Evolutionary conservation across 495 filamentous ascomycete species (phyloP).

Genomic region (Hyaloscypha hepaticicola): DNA sequence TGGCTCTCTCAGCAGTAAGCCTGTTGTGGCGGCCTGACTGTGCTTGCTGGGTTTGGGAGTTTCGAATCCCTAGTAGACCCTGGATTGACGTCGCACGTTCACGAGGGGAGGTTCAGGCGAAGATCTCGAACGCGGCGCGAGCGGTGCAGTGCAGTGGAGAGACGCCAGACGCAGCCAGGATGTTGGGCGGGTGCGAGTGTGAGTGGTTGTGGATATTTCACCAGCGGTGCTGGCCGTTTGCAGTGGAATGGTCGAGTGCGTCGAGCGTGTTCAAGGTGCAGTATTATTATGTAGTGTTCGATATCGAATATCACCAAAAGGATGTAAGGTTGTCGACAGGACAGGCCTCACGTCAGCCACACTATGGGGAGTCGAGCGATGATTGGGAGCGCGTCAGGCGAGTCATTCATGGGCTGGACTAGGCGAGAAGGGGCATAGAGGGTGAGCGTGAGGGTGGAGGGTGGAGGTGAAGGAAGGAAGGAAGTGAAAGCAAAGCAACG

Average conservation of each 20-base stretch:
- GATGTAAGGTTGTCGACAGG: background rate
- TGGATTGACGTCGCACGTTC: slow-evolving; percentile 33
- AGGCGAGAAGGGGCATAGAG: background rate
- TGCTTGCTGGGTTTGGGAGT: slow-evolving; percentile 25
- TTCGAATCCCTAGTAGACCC: slow-evolving; percentile 27
- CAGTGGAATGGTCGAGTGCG: background rate
- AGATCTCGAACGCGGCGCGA: slow-evolving; percentile 26
- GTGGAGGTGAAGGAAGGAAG: no score
- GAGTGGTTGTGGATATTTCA: background rate
- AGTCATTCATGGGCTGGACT: background rate
- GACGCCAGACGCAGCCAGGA: background rate
- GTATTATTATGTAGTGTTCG: slow-evolving; percentile 15
- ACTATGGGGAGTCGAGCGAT: background rate
- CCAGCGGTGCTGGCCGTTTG: background rate
- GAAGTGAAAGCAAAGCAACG: background rate
- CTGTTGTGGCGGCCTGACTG: slow-evolving; percentile 23
- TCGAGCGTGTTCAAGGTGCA: slow-evolving; percentile 1
- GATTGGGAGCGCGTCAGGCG: background rate
- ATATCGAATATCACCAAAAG: background rate
- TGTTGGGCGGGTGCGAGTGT: background rate
- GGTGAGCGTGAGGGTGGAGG: no score
- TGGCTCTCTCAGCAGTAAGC: slow-evolving; percentile 16
- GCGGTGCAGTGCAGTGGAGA: slow-evolving; percentile 4
- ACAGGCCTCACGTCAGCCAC: slow-evolving; percentile 27
- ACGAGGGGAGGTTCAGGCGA: slow-evolving; percentile 28